Conservation (phyloP, 176 grass and related monocot species). For the Alloteropsis semialata region DNA sequence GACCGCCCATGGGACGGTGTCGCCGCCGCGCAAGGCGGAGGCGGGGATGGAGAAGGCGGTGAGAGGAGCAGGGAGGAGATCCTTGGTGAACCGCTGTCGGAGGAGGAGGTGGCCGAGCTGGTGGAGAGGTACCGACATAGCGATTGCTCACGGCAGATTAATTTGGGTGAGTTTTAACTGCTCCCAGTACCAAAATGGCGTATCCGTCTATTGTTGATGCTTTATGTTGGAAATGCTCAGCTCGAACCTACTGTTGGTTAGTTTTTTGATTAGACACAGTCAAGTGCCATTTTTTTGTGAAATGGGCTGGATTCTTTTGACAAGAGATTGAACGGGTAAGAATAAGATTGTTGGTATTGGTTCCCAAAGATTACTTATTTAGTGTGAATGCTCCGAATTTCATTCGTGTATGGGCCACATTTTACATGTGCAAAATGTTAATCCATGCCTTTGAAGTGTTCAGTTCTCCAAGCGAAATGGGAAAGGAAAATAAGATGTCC, state of each 20-base stretch:
- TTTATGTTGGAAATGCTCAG: neutral
- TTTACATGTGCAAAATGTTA: neutral
- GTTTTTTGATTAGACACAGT: neutral
- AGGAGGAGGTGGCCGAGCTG: conserved; percentile 47
- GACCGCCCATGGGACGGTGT: conserved; percentile 66
- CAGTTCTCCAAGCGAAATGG: neutral
- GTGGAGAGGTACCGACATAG: conserved; percentile 58
- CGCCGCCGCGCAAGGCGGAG: conserved; percentile 5
- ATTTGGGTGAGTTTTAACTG: conserved; percentile 37
- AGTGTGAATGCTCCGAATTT: neutral
- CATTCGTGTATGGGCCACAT: neutral
- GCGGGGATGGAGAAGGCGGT: neutral
- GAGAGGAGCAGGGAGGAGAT: conserved; percentile 17
- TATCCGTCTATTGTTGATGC: neutral
- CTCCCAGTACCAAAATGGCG: neutral
- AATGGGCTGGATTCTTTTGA: neutral
- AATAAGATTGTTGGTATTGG: neutral
- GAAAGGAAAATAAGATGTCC: neutral
- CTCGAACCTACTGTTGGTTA: neutral
- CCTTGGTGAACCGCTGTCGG: conserved; percentile 44
- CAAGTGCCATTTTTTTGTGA: neutral
- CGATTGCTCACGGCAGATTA: conserved; percentile 69
- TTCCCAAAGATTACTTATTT: neutral
- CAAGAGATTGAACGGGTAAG: neutral
- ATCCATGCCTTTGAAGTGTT: too few relatives aligned